These are phyloP conservation scores for Ogataea hybrid DNA, from an alignment of 1,139 yeast genomes.

Conservation along the genomic window DNA sequence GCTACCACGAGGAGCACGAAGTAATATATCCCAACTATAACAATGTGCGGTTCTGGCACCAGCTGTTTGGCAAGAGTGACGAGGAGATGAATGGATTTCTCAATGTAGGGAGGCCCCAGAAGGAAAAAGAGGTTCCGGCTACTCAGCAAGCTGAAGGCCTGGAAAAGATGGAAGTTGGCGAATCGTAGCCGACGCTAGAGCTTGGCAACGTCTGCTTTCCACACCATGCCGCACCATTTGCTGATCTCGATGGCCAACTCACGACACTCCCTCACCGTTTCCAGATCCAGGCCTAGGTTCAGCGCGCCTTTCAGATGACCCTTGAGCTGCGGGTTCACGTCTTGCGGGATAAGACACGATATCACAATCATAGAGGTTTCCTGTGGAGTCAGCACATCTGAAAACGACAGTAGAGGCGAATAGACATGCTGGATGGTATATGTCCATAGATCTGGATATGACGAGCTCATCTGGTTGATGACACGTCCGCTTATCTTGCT, in stretches of 20 bases:
- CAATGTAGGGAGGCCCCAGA: slow-evolving; percentile 7
- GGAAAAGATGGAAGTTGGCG: slow-evolving; percentile 2
- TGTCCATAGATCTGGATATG: slow-evolving; percentile 85
- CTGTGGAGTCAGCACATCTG: slow-evolving; percentile 57
- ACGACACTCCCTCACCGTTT: slow-evolving; percentile 61
- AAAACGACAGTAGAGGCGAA: slow-evolving; percentile 70
- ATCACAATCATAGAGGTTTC: slow-evolving; percentile 80
- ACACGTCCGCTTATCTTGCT: slow-evolving; percentile 72
- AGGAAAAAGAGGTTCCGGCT: not conserved
- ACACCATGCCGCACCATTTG: slow-evolving; percentile 71
- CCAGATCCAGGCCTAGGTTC: slow-evolving; percentile 70
- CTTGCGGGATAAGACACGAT: slow-evolving; percentile 84
- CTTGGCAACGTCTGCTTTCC: slow-evolving; percentile 63
- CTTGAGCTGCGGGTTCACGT: slow-evolving; percentile 90
- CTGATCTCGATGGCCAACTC: slow-evolving; percentile 63
- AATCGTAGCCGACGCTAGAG: slow-evolving; percentile 30
- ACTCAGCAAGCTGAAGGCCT: slow-evolving; percentile 1
- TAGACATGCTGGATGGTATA: slow-evolving; percentile 74
- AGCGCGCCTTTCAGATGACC: slow-evolving; percentile 87
- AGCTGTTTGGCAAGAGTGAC: slow-evolving; percentile 72
- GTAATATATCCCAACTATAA: slow-evolving; percentile 67
- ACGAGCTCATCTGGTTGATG: slow-evolving; percentile 60
- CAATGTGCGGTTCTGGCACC: slow-evolving; percentile 85
- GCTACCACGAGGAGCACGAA: slow-evolving; percentile 37
- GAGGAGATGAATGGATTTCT: slow-evolving; percentile 67